Percentiles rank a stretch among this genome's conserved stretches.
Evolutionary conservation across 2,329 filamentous ascomycete species (phyloP).

Genomic region (Xylaria sp.): DNA sequence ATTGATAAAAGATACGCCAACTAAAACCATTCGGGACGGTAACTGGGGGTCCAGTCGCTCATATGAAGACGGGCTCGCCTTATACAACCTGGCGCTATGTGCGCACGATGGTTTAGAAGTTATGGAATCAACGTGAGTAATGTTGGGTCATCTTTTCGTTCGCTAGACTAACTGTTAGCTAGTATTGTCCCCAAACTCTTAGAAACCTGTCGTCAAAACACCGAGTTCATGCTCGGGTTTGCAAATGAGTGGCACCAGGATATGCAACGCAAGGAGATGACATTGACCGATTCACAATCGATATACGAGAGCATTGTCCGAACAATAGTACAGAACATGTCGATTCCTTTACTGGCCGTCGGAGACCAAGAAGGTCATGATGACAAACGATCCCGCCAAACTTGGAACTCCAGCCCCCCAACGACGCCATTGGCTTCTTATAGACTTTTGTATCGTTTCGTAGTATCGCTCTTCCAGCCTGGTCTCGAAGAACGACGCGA

Average conservation of each 20-base stretch:
- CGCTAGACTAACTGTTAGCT: background rate
- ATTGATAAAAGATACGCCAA: slow-evolving; percentile 10
- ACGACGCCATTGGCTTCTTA: background rate
- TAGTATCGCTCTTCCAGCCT: slow-evolving; percentile 36
- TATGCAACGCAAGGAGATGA: slow-evolving; percentile 25
- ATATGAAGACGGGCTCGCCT: slow-evolving; percentile 37
- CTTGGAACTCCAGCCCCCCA: background rate
- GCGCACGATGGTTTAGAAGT: slow-evolving; percentile 18
- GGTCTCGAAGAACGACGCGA: slow-evolving; percentile 35
- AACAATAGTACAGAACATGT: slow-evolving; percentile 15
- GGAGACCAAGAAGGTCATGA: background rate
- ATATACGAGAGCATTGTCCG: slow-evolving; percentile 34
- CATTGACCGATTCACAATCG: slow-evolving; percentile 17
- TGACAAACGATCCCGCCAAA: background rate
- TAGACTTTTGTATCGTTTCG: slow-evolving; percentile 26
- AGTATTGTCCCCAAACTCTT: slow-evolving; percentile 31
- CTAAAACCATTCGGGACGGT: slow-evolving; percentile 4
- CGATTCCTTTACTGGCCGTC: background rate
- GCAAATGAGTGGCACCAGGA: slow-evolving; percentile 22
- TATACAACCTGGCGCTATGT: slow-evolving; percentile 34
- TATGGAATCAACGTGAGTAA: slow-evolving; percentile 37
- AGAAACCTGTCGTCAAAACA: background rate
- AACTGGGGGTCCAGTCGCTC: background rate
- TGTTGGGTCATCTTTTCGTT: background rate
- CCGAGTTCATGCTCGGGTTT: slow-evolving; percentile 37